These are phyloP conservation scores for Martiniozyma abietophila DNA, from an alignment of 805 yeast genomes.

Conservation along the genomic window DNA sequence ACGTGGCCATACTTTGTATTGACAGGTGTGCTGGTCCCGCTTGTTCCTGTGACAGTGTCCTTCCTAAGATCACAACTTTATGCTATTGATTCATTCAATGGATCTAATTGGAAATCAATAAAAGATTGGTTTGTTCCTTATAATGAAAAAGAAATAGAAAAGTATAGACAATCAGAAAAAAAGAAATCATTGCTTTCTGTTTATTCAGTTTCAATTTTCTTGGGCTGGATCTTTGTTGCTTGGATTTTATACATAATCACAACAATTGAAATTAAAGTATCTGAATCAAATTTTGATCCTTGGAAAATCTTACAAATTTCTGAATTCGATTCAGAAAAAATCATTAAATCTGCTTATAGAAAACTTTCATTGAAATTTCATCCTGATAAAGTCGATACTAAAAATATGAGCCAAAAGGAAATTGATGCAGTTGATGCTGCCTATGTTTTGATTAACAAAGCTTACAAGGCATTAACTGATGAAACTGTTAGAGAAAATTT, in stretches of 20 bases:
- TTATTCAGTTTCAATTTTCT: constrained; percentile 20
- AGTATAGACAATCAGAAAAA: constrained; percentile 22
- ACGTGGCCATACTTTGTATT: constrained; percentile 89
- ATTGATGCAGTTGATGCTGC: constrained; percentile 56
- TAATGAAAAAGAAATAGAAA: constrained; percentile 23
- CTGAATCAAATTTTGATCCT: constrained; percentile 66
- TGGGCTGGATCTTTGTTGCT: constrained; percentile 58
- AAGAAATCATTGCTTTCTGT: constrained; percentile 29
- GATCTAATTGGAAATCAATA: constrained; percentile 11
- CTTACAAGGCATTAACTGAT: constrained; percentile 92
- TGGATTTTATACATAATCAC: constrained; percentile 32
- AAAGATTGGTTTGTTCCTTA: constrained; percentile 28
- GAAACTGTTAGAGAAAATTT: constrained; percentile 75
- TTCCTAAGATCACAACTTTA: constrained; percentile 10
- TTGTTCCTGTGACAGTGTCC: constrained; percentile 44
- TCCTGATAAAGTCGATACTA: constrained; percentile 81
- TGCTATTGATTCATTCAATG: constrained; percentile 1
- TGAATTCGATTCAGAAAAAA: constrained; percentile 58
- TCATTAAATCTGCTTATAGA: constrained; percentile 74
- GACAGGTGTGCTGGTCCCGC: constrained; percentile 58
- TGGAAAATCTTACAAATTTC: constrained; percentile 75
- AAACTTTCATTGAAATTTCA: constrained; percentile 82
- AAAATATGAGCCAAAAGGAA: constrained; percentile 45
- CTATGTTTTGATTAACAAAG: constrained; percentile 77
- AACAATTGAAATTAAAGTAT: constrained; percentile 35